These are phyloP conservation scores for Zelonia costaricensis DNA, from an alignment of 208 protist genomes.

Conservation along the genomic window DNA sequence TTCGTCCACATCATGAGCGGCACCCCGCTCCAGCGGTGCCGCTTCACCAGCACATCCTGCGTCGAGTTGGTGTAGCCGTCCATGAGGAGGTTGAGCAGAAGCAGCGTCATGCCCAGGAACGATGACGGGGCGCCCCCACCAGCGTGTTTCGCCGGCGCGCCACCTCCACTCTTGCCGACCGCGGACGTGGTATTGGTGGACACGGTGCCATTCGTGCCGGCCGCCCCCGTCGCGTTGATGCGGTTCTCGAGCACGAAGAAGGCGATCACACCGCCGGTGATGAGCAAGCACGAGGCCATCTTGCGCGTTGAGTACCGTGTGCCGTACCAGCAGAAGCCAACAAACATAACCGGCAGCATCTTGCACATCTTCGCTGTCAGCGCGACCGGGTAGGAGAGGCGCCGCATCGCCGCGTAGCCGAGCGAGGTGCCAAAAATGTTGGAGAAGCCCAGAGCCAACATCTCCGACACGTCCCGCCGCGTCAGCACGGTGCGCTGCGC, in stretches of 20 bases:
- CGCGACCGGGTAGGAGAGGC: conserved; percentile 75
- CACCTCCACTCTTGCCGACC: background rate
- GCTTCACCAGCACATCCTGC: conserved; percentile 77
- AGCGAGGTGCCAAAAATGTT: conserved; percentile 69
- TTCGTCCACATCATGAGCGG: conserved; percentile 76
- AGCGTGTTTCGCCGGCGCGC: background rate
- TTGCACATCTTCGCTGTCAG: conserved; percentile 87
- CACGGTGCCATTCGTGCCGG: background rate
- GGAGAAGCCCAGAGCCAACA: conserved; percentile 71
- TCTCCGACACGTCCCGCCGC: conserved; percentile 20
- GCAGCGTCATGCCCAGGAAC: conserved; percentile 45
- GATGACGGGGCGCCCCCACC: conserved; percentile 26
- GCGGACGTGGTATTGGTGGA: background rate
- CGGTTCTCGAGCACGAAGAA: conserved; percentile 67
- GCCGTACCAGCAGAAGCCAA: conserved; percentile 73
- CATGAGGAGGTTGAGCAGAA: conserved; percentile 64
- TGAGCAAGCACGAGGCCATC: conserved; percentile 50
- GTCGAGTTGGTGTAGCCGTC: conserved; percentile 88
- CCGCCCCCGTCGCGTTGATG: background rate
- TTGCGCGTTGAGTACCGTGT: conserved; percentile 64
- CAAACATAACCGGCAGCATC: conserved; percentile 84
- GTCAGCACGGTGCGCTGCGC: background rate
- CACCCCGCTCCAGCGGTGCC: conserved; percentile 48
- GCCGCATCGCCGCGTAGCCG: conserved; percentile 78
- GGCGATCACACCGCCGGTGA: conserved; percentile 59